Conservation (phyloP, 179 eudicot genomes). For the Heliamphora pulchella region DNA sequence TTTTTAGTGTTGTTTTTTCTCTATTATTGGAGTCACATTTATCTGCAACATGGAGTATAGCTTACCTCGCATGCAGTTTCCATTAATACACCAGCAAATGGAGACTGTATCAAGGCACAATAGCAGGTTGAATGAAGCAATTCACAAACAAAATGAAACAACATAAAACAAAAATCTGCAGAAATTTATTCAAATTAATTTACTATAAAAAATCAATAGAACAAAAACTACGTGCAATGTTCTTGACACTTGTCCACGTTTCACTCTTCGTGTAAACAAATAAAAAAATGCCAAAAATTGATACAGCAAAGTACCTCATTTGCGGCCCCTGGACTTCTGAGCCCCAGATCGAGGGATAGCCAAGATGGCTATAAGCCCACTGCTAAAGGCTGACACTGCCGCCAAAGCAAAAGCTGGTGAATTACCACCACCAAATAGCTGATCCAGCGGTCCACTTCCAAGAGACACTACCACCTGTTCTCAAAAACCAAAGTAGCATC, state of each 20-base stretch:
- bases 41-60: not conserved
- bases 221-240: constrained; percentile 32
- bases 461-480: constrained; percentile 78
- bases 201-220: constrained; percentile 20
- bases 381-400: constrained; percentile 61
- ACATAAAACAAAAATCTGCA: not conserved
- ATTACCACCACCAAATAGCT: constrained; percentile 89
- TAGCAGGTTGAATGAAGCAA: not conserved
- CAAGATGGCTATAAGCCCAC: constrained; percentile 86
- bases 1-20: not conserved
- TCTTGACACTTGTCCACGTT: constrained; percentile 24
- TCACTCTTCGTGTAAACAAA: constrained; percentile 15
- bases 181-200: not conserved
- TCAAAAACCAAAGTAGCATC: constrained; percentile 16
- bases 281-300: constrained; percentile 14
- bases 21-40: not conserved
- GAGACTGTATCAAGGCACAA: not conserved
- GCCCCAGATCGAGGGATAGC: constrained; percentile 78
- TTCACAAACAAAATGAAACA: not conserved
- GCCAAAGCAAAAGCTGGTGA: constrained; percentile 80
- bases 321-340: constrained; percentile 43
- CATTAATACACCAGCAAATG: not conserved
- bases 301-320: constrained; percentile 47
- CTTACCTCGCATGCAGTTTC: not conserved
- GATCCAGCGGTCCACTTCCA: constrained; percentile 98